Conservation (phyloP, 148 eudicot species). For the Rhododendron ferrugineum region DNA sequence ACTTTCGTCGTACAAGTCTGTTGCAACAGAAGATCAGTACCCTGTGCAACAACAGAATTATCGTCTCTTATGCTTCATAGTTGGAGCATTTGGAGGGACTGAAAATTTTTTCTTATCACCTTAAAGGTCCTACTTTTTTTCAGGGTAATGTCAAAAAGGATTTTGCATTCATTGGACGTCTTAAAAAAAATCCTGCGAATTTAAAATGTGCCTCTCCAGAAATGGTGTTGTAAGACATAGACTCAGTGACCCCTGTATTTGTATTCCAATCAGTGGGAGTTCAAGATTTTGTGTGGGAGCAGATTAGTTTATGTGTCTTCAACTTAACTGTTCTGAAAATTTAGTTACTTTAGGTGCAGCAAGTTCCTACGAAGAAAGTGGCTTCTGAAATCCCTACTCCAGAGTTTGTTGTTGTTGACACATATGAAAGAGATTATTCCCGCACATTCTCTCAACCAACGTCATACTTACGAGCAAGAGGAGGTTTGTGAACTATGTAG, state of each 20-base stretch:
- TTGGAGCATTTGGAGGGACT: background rate
- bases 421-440: slow-evolving; percentile 94
- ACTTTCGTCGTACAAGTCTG: background rate
- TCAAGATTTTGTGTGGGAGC: background rate
- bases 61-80: background rate
- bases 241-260: slow-evolving; percentile 16
- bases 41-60: background rate
- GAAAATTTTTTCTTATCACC: background rate
- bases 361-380: slow-evolving; percentile 54
- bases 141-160: background rate
- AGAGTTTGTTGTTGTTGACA: slow-evolving; percentile 71
- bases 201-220: background rate
- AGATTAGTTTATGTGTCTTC: background rate
- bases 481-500: slow-evolving; percentile 49
- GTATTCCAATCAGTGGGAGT: too few relatives aligned
- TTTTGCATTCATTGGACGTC: background rate
- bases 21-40: background rate
- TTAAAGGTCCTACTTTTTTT: background rate
- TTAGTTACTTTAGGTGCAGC: slow-evolving; percentile 51
- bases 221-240: background rate
- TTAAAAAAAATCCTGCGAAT: too few relatives aligned
- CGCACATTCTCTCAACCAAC: slow-evolving; percentile 73
- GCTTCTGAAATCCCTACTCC: slow-evolving; percentile 92
- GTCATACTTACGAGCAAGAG: slow-evolving; percentile 88
- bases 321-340: background rate